Base-by-base conservation (phyloP, 2,329 filamentous ascomycete species). In the Periconia sp. region DNA sequence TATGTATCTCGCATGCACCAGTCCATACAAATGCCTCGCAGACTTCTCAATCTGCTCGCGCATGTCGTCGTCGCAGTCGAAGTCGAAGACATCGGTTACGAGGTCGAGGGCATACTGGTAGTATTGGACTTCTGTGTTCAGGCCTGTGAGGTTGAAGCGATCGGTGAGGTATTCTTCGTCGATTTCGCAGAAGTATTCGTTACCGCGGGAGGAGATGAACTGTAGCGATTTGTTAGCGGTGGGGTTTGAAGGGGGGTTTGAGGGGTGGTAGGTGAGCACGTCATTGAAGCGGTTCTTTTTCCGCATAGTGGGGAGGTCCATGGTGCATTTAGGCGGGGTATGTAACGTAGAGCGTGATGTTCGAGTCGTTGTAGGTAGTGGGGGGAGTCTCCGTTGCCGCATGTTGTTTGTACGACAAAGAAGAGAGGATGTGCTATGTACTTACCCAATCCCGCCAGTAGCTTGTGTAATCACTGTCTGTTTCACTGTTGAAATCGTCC, bases 121-220 rank as follows among this genome's bases (percentile, higher is more conserved):
- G 78, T 97, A 96, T 66, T 96, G 89, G 11, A 99, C 94, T 70
- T 99, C 94, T 24, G 90, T 92, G 74, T 97, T 96, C 36, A 99
- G 82, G 25, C 94, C 94, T 0, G 94, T 99, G 49, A 99, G 79
- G 74, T 99, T 99, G 82, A 99, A 99, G 36, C 94, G 86, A 71
- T 99, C 94, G 37, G 92, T 97, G 33, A 99, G 81, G 73, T 99
- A 99, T 64, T 99, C 94, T 71, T 99, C 94, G 73, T 99, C 94
- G 63, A 99, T 97, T 70, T 99, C 94, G 82, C 94, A 99, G 66
- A 97, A 99, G 75, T 99, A 99, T 71, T 99, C 94, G 74, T 99
- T 97, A 55, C 94, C 94, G 42, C 94, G 84, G 5, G 92, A 96
- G 4, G 92, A 96, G 63, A 97, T 96, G 72, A 99, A 99, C 94